A percentile compares a stretch with the other conserved stretches of the same genome.
Evolutionary conservation across 2,329 filamentous ascomycete species (phyloP).

Genomic region (Zasmidium angulare): DNA sequence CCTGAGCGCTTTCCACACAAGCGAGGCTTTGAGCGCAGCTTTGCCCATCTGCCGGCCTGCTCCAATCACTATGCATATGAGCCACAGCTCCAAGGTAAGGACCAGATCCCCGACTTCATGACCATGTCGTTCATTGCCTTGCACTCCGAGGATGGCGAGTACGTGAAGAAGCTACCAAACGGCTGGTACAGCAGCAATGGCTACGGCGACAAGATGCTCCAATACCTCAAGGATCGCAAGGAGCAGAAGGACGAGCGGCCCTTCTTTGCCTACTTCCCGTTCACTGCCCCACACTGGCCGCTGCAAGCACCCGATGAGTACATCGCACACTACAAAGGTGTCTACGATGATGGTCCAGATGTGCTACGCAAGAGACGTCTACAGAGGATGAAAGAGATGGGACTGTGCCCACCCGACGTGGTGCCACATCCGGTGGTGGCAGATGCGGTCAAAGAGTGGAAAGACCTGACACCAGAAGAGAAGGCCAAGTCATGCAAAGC

Average conservation of each 20-base stretch:
- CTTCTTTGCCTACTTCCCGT: conserved; percentile 62
- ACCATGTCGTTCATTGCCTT: conserved; percentile 43
- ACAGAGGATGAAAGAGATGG: conserved; percentile 56
- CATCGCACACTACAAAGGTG: conserved; percentile 57
- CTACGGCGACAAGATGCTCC: conserved; percentile 41
- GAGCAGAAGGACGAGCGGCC: conserved; percentile 42
- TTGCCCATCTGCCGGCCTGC: conserved; percentile 62
- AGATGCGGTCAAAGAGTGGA: conserved; percentile 51
- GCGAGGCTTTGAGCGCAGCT: conserved; percentile 59
- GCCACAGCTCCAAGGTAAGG: conserved; percentile 42
- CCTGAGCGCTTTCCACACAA: conserved; percentile 57
- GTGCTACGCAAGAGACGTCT: conserved; percentile 55
- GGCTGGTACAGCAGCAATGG: conserved; percentile 42
- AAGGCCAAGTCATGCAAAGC: conserved; percentile 50
- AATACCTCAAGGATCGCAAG: conserved; percentile 38
- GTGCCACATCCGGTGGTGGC: conserved; percentile 53
- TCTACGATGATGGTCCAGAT: conserved; percentile 62
- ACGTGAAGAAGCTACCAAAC: conserved; percentile 40
- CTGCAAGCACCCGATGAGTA: conserved; percentile 59
- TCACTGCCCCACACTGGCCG: conserved; percentile 65
- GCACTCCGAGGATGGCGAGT: conserved; percentile 41
- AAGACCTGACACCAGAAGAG: conserved; percentile 48
- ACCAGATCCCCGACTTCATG: conserved; percentile 42
- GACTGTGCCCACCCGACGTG: conserved; percentile 54
- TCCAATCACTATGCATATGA: conserved; percentile 59